These are phyloP conservation scores for Candida anglica DNA, from an alignment of 805 yeast species.

Conservation along the genomic window DNA sequence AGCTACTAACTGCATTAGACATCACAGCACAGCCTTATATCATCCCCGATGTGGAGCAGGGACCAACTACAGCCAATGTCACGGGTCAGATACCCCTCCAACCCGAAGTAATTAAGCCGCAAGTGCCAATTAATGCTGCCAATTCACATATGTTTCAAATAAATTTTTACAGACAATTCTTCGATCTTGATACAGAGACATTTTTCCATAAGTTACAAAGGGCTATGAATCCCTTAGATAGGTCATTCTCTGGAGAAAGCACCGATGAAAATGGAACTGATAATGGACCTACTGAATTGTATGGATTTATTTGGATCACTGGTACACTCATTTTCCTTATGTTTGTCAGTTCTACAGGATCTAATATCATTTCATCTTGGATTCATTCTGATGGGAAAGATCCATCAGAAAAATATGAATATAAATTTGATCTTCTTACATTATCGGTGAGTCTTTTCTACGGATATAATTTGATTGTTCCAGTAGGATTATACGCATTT, in stretches of 20 bases:
- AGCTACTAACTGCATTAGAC: constrained; percentile 6
- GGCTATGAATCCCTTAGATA: constrained; percentile 54
- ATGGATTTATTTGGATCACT: constrained; percentile 90
- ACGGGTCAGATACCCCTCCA: too few relatives aligned
- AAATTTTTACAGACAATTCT: constrained; percentile 59
- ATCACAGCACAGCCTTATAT: constrained; percentile 9
- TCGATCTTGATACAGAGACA: constrained; percentile 64
- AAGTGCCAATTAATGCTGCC: constrained; percentile 10
- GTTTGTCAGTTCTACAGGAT: constrained; percentile 72
- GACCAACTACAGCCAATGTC: constrained; percentile 1
- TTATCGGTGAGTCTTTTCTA: constrained; percentile 68
- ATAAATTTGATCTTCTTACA: constrained; percentile 58
- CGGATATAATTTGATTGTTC: constrained; percentile 70
- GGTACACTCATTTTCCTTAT: constrained; percentile 72
- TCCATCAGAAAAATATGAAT: constrained; percentile 41
- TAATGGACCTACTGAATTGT: constrained; percentile 57
- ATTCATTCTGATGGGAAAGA: constrained; percentile 37
- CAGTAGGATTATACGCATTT: constrained; percentile 49
- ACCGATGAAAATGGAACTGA: constrained; percentile 20
- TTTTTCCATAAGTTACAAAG: constrained; percentile 51
- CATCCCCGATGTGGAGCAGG: constrained; percentile 5
- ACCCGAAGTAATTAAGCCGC: constrained; percentile 24
- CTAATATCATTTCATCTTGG: constrained; percentile 59
- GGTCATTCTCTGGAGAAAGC: constrained; percentile 12
- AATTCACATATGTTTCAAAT: constrained; percentile 48